Conservation (phyloP, 2,329 filamentous ascomycete species). For the Penicillium sclerotiorum region DNA sequence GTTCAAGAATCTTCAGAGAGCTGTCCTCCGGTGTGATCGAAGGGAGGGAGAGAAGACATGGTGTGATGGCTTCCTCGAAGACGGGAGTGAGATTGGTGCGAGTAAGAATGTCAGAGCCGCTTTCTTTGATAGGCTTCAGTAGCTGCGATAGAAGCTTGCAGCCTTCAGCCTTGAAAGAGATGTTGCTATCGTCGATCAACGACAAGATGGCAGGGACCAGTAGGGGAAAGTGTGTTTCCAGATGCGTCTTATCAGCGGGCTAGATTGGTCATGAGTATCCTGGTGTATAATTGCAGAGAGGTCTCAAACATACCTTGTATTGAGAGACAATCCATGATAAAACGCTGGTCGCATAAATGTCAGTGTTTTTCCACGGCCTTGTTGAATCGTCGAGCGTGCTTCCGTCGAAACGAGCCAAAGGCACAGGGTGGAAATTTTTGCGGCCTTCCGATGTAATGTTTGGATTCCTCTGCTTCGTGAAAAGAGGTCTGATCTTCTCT, state of each 20-base stretch:
- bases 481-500: constrained; percentile 44
- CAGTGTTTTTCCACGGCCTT: constrained; percentile 43
- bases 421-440: constrained; percentile 46
- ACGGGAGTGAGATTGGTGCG: constrained; percentile 49
- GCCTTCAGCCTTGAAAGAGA: constrained; percentile 42
- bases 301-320: constrained; percentile 37
- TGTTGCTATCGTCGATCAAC: constrained; percentile 46
- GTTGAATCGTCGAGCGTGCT: constrained; percentile 38
- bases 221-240: constrained; percentile 50
- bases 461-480: constrained; percentile 44
- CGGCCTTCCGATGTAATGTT: constrained; percentile 47
- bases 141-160: constrained; percentile 40
- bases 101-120: constrained; percentile 43
- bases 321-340: constrained; percentile 39
- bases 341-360: constrained; percentile 40
- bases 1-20: constrained; percentile 64
- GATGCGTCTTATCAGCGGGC: constrained; percentile 27
- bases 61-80: constrained; percentile 52
- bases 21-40: constrained; percentile 74
- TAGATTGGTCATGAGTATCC: constrained; percentile 18
- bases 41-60: constrained; percentile 75
- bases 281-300: neutral
- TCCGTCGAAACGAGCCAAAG: constrained; percentile 40
- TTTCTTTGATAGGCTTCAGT: constrained; percentile 37
- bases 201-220: constrained; percentile 47